Base-by-base conservation (phyloP, 352 stramenopile genomes). In the Pythium brachiatum region DNA sequence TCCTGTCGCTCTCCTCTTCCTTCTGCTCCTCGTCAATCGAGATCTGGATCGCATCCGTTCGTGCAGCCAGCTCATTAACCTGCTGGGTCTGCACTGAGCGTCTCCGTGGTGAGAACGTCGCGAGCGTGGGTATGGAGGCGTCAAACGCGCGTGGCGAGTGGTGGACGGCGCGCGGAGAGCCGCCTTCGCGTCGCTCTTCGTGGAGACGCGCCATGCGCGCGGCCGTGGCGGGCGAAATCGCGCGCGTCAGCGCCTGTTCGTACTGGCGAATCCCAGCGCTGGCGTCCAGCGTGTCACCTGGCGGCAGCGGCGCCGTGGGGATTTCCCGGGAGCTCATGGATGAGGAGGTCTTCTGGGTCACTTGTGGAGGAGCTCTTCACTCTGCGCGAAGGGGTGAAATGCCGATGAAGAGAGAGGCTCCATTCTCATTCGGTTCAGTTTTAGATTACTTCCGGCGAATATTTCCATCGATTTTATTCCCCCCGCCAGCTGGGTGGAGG, bases 21-120 rank as follows among this genome's bases (percentile, higher is more conserved):
- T 79, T 79, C 3, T 70, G 50, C 46, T 77, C 62, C 8, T 72
- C 62, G 50, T 77, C 70, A 7, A 77, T 60, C 51, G 53, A 11
- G 55, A 73, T 23, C 48, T 62, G 44, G 66, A 69, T 29, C 26
- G 57, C 48, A 38, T 75, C 27, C 21, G 55, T 16, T 15, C 62
- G 31, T 20, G 62, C 20, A 12, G 50, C 57, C 16, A 57, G 8
- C 43, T 62, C 50, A 6, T 34, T 15, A 0, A 11, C 15, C n/a
- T 61, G 60, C 6, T 53, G 9, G 6, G 3, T 21, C 23, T 60
- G 62, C 36, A 66, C 71, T 20, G 69, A 64, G 3, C 78, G 81
- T 31, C 81, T 62, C 60, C 79, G 76, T 6, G 83, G 83, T 16
- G 83, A 92, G 29, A 90, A 89, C 44, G 56, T 75, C n/a, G 69